Evolutionary conservation across 148 eudicot genomes (phyloP).

Genomic region (Agrostemma githago): DNA sequence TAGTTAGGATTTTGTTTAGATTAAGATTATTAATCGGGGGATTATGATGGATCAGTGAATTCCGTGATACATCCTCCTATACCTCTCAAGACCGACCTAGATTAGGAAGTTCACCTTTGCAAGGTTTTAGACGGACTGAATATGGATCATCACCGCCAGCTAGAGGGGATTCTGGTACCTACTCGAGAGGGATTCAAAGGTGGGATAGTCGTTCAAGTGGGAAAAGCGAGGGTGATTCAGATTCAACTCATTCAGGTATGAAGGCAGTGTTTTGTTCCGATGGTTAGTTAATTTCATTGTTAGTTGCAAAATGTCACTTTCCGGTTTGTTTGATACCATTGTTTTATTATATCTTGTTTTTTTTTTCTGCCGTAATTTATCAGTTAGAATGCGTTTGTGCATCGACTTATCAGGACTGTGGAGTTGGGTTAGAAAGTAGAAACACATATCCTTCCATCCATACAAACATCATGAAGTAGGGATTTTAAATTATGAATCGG

Average conservation of each 20-base stretch:
- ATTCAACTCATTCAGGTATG: slow-evolving; percentile 88
- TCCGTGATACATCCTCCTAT: slow-evolving; percentile 38
- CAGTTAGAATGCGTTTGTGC: neutral
- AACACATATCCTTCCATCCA: neutral
- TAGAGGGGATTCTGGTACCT: slow-evolving; percentile 55
- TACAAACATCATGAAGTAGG: neutral
- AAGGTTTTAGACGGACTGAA: slow-evolving; percentile 56
- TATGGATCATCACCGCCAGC: slow-evolving; percentile 70
- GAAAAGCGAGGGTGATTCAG: slow-evolving; percentile 77
- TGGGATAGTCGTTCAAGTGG: slow-evolving; percentile 86
- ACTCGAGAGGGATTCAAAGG: slow-evolving; percentile 50
- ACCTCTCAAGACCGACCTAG: slow-evolving; percentile 46
- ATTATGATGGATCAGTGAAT: slow-evolving; percentile 44
- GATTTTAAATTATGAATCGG: neutral
- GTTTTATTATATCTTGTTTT: neutral
- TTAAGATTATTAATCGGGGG: slow-evolving; percentile 7
- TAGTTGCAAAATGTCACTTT: neutral
- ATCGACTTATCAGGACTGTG: neutral
- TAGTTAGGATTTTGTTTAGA: neutral
- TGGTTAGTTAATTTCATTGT: neutral
- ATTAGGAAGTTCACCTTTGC: slow-evolving; percentile 46
- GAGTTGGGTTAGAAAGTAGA: neutral
- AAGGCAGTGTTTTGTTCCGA: neutral
- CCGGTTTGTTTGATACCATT: neutral
- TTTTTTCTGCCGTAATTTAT: neutral